Conservation (phyloP, 176 grass and related monocot species). For the Cenchrus fungigraminus region DNA sequence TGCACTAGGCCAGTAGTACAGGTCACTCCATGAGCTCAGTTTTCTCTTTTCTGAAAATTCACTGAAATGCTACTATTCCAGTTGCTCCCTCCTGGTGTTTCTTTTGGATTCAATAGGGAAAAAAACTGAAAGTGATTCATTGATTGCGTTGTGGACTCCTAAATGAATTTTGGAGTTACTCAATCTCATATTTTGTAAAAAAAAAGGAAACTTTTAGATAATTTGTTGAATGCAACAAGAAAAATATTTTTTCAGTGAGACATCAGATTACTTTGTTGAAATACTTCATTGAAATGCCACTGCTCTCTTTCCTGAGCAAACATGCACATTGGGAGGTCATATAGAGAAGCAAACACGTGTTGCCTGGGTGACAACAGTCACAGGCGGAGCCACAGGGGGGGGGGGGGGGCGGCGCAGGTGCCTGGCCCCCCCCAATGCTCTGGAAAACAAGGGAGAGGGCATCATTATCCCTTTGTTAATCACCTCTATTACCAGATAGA, state of each 20-base stretch:
- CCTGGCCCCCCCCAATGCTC: too few relatives aligned
- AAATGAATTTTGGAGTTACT: not conserved
- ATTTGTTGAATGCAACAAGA: slow-evolving; percentile 22
- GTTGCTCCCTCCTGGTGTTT: not conserved
- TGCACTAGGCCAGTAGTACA: not conserved
- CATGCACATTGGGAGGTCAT: not conserved
- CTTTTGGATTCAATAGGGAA: not conserved
- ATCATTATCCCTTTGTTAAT: too few relatives aligned
- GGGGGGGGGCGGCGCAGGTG: too few relatives aligned
- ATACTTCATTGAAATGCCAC: not conserved
- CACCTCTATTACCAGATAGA: too few relatives aligned
- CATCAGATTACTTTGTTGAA: slow-evolving; percentile 13
- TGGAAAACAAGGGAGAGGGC: too few relatives aligned
- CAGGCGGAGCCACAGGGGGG: too few relatives aligned
- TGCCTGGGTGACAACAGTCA: too few relatives aligned
- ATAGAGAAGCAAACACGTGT: not conserved
- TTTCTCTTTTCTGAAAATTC: slow-evolving; percentile 4
- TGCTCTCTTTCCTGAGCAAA: slow-evolving; percentile 25
- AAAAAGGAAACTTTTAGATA: not conserved
- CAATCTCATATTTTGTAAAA: not conserved
- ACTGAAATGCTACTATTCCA: not conserved
- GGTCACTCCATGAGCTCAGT: not conserved
- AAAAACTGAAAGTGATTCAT: not conserved
- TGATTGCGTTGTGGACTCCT: slow-evolving; percentile 3
- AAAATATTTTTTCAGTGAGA: not conserved